Percentiles rank a stretch among this genome's conserved stretches.
Evolutionary conservation across 192 early-diverging fungal species (phyloP).

Genomic region (Umbelopsis ramanniana): DNA sequence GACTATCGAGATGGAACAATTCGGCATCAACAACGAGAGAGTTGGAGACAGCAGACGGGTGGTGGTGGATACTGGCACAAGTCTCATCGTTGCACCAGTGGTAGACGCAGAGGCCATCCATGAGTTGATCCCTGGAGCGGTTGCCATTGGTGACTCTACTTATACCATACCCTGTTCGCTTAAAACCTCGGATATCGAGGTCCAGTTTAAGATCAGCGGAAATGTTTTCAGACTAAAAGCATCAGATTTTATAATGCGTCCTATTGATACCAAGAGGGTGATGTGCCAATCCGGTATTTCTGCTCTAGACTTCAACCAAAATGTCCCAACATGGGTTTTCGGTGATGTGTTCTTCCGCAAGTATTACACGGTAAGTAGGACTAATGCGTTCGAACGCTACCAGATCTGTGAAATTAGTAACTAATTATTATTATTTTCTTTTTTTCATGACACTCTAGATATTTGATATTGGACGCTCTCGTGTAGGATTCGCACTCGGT

Average conservation of each 20-base stretch:
- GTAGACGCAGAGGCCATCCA: slow-evolving; percentile 49
- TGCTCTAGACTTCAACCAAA: slow-evolving; percentile 20
- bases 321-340: slow-evolving; percentile 32
- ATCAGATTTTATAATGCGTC: slow-evolving; percentile 26
- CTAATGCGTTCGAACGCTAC: background rate
- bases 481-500: too few species aligned
- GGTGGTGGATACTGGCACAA: slow-evolving; percentile 61
- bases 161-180: slow-evolving; percentile 31
- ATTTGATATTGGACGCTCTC: too few species aligned
- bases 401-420: too few species aligned
- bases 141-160: slow-evolving; percentile 24
- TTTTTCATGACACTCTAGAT: too few species aligned
- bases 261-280: slow-evolving; percentile 6
- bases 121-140: slow-evolving; percentile 41
- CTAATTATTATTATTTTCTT: too few species aligned
- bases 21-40: slow-evolving; percentile 32
- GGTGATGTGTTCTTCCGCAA: slow-evolving; percentile 35
- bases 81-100: slow-evolving; percentile 50
- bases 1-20: slow-evolving; percentile 44
- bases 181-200: background rate
- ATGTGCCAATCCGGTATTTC: slow-evolving; percentile 42
- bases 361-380: slow-evolving; percentile 36
- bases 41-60: slow-evolving; percentile 27
- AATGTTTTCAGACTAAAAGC: slow-evolving; percentile 12
- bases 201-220: slow-evolving; percentile 18